phyloP scores from a whole-genome alignment of 164 flowering plant species.

The Magnolia sinica region DNA sequence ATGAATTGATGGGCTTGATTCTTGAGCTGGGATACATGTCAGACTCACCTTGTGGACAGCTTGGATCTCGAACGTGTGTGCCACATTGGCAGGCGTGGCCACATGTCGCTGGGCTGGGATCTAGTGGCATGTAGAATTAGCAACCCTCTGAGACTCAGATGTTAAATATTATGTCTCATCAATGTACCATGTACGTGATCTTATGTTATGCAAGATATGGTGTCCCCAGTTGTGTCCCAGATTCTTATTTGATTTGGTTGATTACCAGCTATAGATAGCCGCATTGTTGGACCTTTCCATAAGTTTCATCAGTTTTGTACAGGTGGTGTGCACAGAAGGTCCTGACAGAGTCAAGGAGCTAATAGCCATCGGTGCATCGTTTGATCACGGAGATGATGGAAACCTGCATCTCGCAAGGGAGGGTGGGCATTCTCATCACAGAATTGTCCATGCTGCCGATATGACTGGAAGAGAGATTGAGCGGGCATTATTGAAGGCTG shows the following conservation, averaged over 20 bases:
- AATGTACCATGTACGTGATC: too few relatives aligned
- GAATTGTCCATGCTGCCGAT: constrained; percentile 98
- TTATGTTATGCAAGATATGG: too few relatives aligned
- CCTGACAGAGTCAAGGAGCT: constrained; percentile 90
- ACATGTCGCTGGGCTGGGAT: too few relatives aligned
- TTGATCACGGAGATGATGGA: constrained; percentile 98
- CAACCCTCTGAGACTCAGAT: neutral
- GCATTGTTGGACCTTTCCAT: constrained; percentile 13
- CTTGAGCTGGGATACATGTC: neutral
- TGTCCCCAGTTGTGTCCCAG: neutral
- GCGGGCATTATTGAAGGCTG: constrained; percentile 84
- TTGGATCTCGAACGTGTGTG: neutral
- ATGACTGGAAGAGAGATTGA: constrained; percentile 99
- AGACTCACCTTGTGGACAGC: neutral
- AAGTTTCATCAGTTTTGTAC: constrained; percentile 12
- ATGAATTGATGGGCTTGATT: too few relatives aligned
- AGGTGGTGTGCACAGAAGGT: constrained; percentile 99
- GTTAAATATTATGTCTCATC: neutral
- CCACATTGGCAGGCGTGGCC: too few relatives aligned
- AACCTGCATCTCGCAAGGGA: constrained; percentile 94
- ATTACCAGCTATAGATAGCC: neutral
- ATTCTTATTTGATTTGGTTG: neutral
- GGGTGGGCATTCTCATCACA: constrained; percentile 91
- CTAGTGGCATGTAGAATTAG: neutral
- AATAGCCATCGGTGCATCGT: constrained; percentile 94